Percentiles rank a stretch among this genome's conserved stretches.
These are phyloP conservation scores for Cyclotella cryptica DNA, from an alignment of 108 stramenopile species.

Conservation along the genomic window DNA sequence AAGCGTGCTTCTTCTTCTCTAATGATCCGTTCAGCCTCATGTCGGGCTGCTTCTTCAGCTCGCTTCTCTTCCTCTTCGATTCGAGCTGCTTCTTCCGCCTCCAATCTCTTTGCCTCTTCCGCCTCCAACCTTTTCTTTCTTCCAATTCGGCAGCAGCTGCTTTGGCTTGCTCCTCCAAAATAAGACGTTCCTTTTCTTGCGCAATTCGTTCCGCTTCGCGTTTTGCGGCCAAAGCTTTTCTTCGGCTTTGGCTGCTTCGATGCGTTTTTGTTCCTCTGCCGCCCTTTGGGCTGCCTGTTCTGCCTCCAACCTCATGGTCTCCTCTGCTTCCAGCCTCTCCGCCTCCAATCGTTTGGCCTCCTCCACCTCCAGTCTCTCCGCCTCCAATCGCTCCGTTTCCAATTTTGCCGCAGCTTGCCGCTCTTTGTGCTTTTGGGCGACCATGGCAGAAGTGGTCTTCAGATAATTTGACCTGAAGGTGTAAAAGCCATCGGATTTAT, in stretches of 20 bases:
- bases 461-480: conserved; percentile 25
- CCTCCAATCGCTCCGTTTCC: conserved; percentile 11
- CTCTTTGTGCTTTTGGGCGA: conserved; percentile 24
- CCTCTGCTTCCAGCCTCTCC: not conserved
- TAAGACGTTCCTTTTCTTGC: not conserved
- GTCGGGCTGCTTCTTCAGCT: not conserved
- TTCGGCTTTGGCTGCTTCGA: conserved; percentile 5
- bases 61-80: not conserved
- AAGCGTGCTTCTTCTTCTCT: conserved; percentile 17
- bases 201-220: conserved; percentile 6
- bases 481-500: conserved; percentile 15
- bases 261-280: conserved; percentile 9
- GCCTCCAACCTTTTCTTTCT: conserved; percentile 14
- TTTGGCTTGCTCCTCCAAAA: not conserved
- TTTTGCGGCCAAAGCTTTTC: conserved; percentile 1
- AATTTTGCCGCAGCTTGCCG: not conserved
- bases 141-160: conserved; percentile 5
- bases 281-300: conserved; percentile 13
- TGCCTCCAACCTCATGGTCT: too few species aligned
- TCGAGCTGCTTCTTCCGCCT: conserved; percentile 26
- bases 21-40: not conserved
- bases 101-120: conserved; percentile 18
- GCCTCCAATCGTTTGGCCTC: not conserved
- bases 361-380: conserved; percentile 9
- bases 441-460: conserved; percentile 6